phyloP scores from a whole-genome alignment of 2,329 filamentous ascomycete species.

The Ascochyta fabae region DNA sequence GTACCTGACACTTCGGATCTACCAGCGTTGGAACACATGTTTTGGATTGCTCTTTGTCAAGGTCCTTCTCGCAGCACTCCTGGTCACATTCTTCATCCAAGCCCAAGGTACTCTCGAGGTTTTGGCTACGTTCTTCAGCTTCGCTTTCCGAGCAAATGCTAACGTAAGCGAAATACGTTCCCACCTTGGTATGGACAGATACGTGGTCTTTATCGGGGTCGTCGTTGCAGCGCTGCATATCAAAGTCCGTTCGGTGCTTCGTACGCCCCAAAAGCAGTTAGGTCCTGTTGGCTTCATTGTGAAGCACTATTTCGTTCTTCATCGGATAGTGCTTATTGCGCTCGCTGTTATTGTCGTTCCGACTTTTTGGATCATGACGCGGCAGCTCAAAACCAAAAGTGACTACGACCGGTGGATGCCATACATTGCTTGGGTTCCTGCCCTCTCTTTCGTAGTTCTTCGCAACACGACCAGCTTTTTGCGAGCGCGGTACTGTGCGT shows the following conservation, averaged over 20 bases:
- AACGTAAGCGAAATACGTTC: slow-evolving; percentile 58
- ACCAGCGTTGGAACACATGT: slow-evolving; percentile 52
- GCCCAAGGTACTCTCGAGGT: slow-evolving; percentile 54
- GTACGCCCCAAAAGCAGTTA: slow-evolving; percentile 14
- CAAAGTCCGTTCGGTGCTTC: slow-evolving; percentile 24
- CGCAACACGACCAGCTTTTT: slow-evolving; percentile 57
- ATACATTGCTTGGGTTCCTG: slow-evolving; percentile 61
- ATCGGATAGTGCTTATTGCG: slow-evolving; percentile 21
- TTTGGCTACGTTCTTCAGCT: slow-evolving; percentile 47
- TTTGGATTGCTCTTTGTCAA: slow-evolving; percentile 56
- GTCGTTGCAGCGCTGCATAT: slow-evolving; percentile 55
- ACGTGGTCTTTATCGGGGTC: slow-evolving; percentile 65
- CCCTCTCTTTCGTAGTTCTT: slow-evolving; percentile 60
- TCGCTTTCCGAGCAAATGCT: slow-evolving; percentile 57
- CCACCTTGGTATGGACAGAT: slow-evolving; percentile 60
- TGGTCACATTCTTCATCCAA: slow-evolving; percentile 49
- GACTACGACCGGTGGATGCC: slow-evolving; percentile 61
- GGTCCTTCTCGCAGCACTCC: slow-evolving; percentile 53
- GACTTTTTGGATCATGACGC: slow-evolving; percentile 45
- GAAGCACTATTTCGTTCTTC: slow-evolving; percentile 23
- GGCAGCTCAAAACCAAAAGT: slow-evolving; percentile 43
- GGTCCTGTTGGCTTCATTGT: slow-evolving; percentile 27
- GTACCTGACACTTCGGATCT: slow-evolving; percentile 59
- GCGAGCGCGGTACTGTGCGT: slow-evolving; percentile 53
- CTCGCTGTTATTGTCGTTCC: slow-evolving; percentile 37